Evolutionary conservation across 352 stramenopile genomes (phyloP), one percentile per base, ranked within the genome.

Genomic region (Phytophthora crassamura): DNA sequence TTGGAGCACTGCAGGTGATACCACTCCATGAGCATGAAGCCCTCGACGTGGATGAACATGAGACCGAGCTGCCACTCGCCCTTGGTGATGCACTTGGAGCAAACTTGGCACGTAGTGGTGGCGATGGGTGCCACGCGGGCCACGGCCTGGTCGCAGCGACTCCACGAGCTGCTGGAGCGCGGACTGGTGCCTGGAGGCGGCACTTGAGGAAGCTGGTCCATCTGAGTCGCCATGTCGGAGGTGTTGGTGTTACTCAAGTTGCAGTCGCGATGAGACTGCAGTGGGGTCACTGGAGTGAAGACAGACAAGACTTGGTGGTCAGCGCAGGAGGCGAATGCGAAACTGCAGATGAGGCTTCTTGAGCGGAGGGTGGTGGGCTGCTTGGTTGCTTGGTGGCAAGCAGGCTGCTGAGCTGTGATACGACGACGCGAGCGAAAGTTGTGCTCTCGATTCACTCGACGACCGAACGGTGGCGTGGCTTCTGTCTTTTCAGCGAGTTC

Each of bases 11-110:
- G 68, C 25, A 94, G 59, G 64, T 94, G 86, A 66, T 91, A 80
- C 86, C 86, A 94, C 66, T 94, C 86, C 82, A 94, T 91, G 62
- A 94, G 78, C 86, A 94, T 92, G 74, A 92, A 94, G 54, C 86
- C 86, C 38, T 94, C 86, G 60, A 90, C 72, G 74, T 94, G 86
- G 61, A 92, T 83, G 64, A 92, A 94, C 86, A 94, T 94, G 67
- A 90, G 80, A 2, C 86, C 86, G 52, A 94, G 67, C 50, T 91
- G 84, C 79, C 85, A 90, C 43, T 80, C 67, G 64, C 81, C 86
- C 49, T 87, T 72, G 45, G 56, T 61, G 51, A 94, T 93, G 45
- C 74, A 72, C 28, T 66, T 68, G 54, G 59, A 77, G 70, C 86
- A 94, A 5, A 90, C 82, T 49, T 94, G 86, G 64, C 86, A 94